These are phyloP conservation scores for Dendrobium catenatum DNA, from an alignment of 106 monocot genomes.

Conservation along the genomic window DNA sequence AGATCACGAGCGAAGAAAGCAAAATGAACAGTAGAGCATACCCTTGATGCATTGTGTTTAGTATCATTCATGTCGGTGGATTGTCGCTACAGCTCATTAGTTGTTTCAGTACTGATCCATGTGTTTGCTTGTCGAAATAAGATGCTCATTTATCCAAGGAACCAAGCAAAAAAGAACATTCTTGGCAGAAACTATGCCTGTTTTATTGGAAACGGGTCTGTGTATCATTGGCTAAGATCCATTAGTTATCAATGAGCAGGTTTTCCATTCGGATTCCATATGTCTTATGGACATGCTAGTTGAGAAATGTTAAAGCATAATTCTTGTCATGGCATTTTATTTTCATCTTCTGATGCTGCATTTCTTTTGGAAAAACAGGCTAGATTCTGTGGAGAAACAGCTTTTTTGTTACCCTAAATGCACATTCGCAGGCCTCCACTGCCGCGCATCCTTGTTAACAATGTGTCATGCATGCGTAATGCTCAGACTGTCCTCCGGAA, in stretches of 20 bases:
- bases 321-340: not conserved
- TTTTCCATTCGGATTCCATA: too few relatives aligned
- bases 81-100: not conserved
- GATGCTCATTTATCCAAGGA: too few relatives aligned
- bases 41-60: not conserved
- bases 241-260: too few relatives aligned
- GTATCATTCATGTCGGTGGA: not conserved
- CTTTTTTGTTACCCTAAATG: not conserved
- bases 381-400: not conserved
- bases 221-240: too few relatives aligned
- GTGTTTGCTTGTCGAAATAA: not conserved
- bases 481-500: slow-evolving; percentile 82
- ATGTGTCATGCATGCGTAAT: slow-evolving; percentile 92
- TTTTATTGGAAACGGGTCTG: too few relatives aligned
- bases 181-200: too few relatives aligned
- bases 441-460: slow-evolving; percentile 75
- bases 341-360: not conserved
- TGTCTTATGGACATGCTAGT: too few relatives aligned
- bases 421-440: slow-evolving; percentile 23
- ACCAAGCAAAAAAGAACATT: too few relatives aligned
- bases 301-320: too few relatives aligned
- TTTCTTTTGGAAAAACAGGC: not conserved
- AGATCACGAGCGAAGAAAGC: not conserved
- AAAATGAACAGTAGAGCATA: not conserved
- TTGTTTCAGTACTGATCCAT: not conserved